phyloP scores from a whole-genome alignment of 2,329 filamentous ascomycete genomes.

The Ceratocystis eucalypticola region DNA sequence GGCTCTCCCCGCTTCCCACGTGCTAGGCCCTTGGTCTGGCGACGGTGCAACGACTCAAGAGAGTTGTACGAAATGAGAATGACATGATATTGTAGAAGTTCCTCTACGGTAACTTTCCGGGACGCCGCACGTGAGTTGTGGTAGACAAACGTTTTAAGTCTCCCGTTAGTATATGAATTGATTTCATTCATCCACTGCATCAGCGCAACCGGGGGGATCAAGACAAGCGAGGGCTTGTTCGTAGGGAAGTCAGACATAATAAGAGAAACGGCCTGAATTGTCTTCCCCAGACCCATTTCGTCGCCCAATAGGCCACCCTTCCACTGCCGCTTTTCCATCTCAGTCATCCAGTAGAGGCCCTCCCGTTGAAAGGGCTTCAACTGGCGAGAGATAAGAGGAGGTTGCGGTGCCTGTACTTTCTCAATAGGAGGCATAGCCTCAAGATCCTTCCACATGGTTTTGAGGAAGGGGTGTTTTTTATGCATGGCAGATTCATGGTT shows the following conservation, averaged over 20 bases:
- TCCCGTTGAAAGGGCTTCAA: slow-evolving; percentile 91
- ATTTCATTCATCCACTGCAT: slow-evolving; percentile 92
- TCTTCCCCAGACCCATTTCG: slow-evolving; percentile 98
- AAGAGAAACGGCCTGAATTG: slow-evolving; percentile 91
- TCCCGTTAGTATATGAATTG: slow-evolving; percentile 68
- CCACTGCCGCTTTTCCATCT: slow-evolving; percentile 75
- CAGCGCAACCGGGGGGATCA: slow-evolving; percentile 82
- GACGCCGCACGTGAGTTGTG: slow-evolving; percentile 76
- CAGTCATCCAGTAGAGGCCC: slow-evolving; percentile 86
- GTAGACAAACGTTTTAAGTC: slow-evolving; percentile 78
- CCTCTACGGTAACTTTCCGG: slow-evolving; percentile 60
- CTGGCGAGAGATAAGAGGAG: slow-evolving; percentile 61
- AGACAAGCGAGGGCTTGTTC: slow-evolving; percentile 67
- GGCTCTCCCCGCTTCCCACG: slow-evolving; percentile 24
- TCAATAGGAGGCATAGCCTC: slow-evolving; percentile 54
- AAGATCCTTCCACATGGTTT: slow-evolving; percentile 73
- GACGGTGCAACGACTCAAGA: slow-evolving; percentile 81
- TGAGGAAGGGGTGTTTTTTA: slow-evolving; percentile 60
- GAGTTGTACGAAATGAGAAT: slow-evolving; percentile 96
- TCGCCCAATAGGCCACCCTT: slow-evolving; percentile 85
- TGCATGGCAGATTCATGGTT: neutral
- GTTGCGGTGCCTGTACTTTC: slow-evolving; percentile 35
- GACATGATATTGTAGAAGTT: slow-evolving; percentile 73
- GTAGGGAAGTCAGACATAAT: slow-evolving; percentile 96
- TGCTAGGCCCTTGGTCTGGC: slow-evolving; percentile 80